A percentile compares a stretch with the other conserved stretches of the same genome.
These are phyloP conservation scores for Hygrocybe punicea DNA, from an alignment of 768 basidiomycete species.

Conservation along the genomic window DNA sequence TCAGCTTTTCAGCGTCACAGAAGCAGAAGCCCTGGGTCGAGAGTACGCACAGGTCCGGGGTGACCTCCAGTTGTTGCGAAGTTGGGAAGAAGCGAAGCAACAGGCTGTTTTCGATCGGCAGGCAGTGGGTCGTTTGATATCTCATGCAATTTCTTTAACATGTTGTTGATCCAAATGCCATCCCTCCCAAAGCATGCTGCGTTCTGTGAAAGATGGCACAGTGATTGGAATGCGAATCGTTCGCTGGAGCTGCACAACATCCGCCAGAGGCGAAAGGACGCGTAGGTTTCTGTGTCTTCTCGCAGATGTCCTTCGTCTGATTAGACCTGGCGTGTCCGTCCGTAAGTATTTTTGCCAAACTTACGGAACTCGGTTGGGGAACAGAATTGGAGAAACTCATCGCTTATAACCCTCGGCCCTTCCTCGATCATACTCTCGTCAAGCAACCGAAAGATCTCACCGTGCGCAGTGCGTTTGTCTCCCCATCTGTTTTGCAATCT, in stretches of 20 bases:
- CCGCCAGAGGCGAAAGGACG: constrained; percentile 12
- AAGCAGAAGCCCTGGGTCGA: background rate
- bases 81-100: background rate
- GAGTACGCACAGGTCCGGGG: background rate
- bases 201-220: constrained; percentile 13
- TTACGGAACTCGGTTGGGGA: constrained; percentile 11
- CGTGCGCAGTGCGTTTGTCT: constrained; percentile 45
- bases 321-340: background rate
- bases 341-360: constrained; percentile 8
- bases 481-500: constrained; percentile 12
- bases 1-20: background rate
- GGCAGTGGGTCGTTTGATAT: background rate
- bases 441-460: constrained; percentile 50
- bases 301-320: no score
- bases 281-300: constrained; percentile 8
- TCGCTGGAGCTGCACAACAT: constrained; percentile 11
- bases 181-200: constrained; percentile 21
- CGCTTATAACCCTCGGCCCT: background rate
- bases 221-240: constrained; percentile 6
- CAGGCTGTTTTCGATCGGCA: background rate
- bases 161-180: no score
- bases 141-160: background rate
- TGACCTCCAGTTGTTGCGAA: background rate
- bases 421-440: constrained; percentile 45
- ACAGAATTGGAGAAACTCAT: constrained; percentile 14